Percentiles rank a stretch among this genome's conserved stretches.
phyloP scores from a whole-genome alignment of 495 filamentous ascomycete genomes.

The Penicillium arizonense region DNA sequence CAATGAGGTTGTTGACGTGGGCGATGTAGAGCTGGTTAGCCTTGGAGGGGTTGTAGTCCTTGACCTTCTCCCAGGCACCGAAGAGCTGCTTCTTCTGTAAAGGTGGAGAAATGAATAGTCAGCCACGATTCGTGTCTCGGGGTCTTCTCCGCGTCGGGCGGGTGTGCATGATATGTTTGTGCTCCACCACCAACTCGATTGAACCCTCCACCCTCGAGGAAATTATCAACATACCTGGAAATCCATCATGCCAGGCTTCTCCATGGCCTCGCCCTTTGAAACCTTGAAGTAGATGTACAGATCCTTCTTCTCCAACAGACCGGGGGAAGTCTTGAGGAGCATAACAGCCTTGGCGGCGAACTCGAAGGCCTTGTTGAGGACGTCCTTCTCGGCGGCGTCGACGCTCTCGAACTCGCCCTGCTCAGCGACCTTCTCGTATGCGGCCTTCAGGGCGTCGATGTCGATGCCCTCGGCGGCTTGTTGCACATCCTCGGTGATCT shows the following conservation, averaged over 20 bases:
- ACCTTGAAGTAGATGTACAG: slow-evolving; percentile 62
- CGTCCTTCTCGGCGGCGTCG: slow-evolving; percentile 18
- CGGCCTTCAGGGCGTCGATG: slow-evolving; percentile 27
- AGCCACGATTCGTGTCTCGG: background rate
- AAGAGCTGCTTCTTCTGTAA: slow-evolving; percentile 75
- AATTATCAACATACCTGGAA: slow-evolving; percentile 43
- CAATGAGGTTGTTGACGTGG: slow-evolving; percentile 67
- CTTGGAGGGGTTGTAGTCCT: slow-evolving; percentile 54
- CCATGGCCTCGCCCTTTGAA: slow-evolving; percentile 43
- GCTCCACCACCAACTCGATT: no score
- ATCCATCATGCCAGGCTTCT: slow-evolving; percentile 50
- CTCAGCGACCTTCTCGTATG: slow-evolving; percentile 16
- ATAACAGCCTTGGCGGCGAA: slow-evolving; percentile 54
- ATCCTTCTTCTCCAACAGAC: slow-evolving; percentile 51
- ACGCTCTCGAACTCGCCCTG: slow-evolving; percentile 16
- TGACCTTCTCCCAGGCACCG: slow-evolving; percentile 67
- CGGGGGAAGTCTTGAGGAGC: slow-evolving; percentile 54
- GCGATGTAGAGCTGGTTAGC: slow-evolving; percentile 77
- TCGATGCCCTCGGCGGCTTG: slow-evolving; percentile 27
- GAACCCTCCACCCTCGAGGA: background rate
- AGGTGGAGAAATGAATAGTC: background rate
- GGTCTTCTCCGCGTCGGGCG: no score
- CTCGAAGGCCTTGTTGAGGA: slow-evolving; percentile 31
- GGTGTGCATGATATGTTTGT: no score
- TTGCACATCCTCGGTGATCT: slow-evolving; percentile 35